These are phyloP conservation scores for Tricholomella constricta DNA, from an alignment of 768 basidiomycete species.

Conservation along the genomic window DNA sequence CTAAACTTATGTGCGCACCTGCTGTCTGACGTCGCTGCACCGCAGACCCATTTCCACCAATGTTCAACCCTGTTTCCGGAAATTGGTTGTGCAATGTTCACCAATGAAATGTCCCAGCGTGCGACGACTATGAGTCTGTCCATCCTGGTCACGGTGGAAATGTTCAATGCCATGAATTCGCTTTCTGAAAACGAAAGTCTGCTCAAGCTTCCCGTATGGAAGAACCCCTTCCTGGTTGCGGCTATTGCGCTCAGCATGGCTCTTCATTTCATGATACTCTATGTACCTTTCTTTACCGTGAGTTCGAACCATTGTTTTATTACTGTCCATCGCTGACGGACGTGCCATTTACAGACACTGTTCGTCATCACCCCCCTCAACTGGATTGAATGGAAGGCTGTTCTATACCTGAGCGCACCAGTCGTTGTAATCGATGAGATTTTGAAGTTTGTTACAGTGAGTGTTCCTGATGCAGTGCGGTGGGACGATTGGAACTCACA, in stretches of 20 bases:
- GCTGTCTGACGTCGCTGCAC: background rate
- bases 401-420: constrained; percentile 83
- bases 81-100: constrained; percentile 96
- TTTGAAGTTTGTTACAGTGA: constrained; percentile 80
- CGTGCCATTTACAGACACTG: constrained; percentile 51
- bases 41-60: constrained; percentile 94
- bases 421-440: constrained; percentile 90
- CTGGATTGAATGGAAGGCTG: constrained; percentile 94
- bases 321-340: background rate
- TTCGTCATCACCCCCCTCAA: constrained; percentile 95
- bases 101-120: constrained; percentile 77
- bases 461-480: constrained; percentile 23
- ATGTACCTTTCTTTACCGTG: constrained; percentile 95
- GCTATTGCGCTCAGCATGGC: constrained; percentile 91
- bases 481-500: background rate
- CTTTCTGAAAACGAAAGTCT: constrained; percentile 96
- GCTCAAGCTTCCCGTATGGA: constrained; percentile 87
- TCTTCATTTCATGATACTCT: constrained; percentile 92
- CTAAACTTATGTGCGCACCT: background rate
- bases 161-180: constrained; percentile 99
- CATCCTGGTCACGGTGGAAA: constrained; percentile 93
- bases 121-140: constrained; percentile 97
- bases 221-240: constrained; percentile 88
- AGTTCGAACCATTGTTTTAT: constrained; percentile 28
- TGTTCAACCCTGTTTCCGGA: constrained; percentile 82